phyloP scores from a whole-genome alignment of 1,284 basidiomycete genomes.

The Austroboletus sp. region DNA sequence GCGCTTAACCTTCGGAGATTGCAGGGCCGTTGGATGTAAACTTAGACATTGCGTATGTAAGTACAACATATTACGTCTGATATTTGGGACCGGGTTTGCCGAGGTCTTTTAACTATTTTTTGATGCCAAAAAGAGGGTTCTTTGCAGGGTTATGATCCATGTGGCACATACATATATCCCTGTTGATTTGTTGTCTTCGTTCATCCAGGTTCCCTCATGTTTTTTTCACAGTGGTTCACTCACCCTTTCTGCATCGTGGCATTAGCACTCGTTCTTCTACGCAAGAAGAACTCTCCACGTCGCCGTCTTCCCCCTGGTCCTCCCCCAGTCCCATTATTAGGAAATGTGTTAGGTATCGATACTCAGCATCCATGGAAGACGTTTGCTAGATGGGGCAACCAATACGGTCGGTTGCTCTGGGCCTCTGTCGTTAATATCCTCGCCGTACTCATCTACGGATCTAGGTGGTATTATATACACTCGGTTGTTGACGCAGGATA shows the following conservation, averaged over 20 bases:
- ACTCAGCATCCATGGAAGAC: constrained; percentile 19
- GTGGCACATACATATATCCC: neutral
- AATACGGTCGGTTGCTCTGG: constrained; percentile 18
- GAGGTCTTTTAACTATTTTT: no score
- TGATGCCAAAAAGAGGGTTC: no score
- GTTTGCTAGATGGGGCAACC: constrained; percentile 19
- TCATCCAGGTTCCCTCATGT: neutral
- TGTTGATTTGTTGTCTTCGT: neutral
- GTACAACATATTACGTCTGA: no score
- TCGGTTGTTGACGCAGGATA: constrained; percentile 14
- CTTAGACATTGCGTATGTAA: no score
- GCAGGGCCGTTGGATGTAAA: no score
- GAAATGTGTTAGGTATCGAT: constrained; percentile 18
- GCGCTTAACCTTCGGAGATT: no score
- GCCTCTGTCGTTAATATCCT: neutral
- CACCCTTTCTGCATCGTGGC: constrained; percentile 10
- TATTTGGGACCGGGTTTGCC: no score
- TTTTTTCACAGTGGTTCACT: neutral
- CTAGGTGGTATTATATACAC: constrained; percentile 22
- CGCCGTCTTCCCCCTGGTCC: constrained; percentile 22
- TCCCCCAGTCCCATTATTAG: constrained; percentile 16
- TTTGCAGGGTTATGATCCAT: no score
- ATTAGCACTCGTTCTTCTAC: constrained; percentile 8
- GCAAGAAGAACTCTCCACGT: constrained; percentile 1
- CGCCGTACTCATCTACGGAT: neutral